These are phyloP conservation scores for Cardamine resedifolia DNA, from an alignment of 345 rosid genomes.

Conservation along the genomic window DNA sequence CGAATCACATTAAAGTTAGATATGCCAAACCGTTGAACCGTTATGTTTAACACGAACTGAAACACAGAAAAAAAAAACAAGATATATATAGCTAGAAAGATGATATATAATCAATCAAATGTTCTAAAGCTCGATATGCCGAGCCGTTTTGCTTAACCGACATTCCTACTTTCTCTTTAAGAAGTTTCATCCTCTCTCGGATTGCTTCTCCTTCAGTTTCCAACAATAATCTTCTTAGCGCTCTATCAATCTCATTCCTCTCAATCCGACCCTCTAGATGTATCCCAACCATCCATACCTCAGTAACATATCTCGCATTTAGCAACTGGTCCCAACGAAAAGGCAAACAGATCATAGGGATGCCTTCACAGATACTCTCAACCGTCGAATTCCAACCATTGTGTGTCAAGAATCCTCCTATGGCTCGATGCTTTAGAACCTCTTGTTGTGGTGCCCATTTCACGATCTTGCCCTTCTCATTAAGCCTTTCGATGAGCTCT, in stretches of 20 bases:
- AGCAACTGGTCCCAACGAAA: conserved; percentile 17
- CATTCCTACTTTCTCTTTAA: conserved; percentile 21
- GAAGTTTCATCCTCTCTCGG: conserved; percentile 20
- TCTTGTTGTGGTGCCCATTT: conserved; percentile 32
- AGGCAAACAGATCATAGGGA: conserved; percentile 36
- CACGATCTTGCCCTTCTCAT: conserved; percentile 43
- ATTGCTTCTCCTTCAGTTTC: conserved; percentile 27
- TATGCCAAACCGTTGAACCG: too few relatives aligned
- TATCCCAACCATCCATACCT: conserved; percentile 27
- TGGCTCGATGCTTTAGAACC: conserved; percentile 32
- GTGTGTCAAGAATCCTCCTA: conserved; percentile 36
- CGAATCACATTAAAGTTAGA: too few relatives aligned
- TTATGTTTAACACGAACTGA: too few relatives aligned
- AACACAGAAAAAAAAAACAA: too few relatives aligned
- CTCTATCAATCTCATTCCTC: conserved; percentile 21
- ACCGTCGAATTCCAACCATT: conserved; percentile 37
- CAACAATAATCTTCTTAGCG: not conserved
- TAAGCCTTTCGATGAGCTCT: conserved; percentile 22
- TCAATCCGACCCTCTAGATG: conserved; percentile 28
- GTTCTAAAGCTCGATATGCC: conserved; percentile 12
- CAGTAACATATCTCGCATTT: conserved; percentile 26
- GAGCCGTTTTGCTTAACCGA: conserved; percentile 22
- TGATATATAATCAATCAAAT: conserved; percentile 25
- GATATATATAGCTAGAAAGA: conserved; percentile 14
- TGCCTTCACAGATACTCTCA: conserved; percentile 35